Percentiles rank a stretch among this genome's conserved stretches.
Conservation (phyloP, 2,329 filamentous ascomycete species). For the Truncatella angustata region DNA sequence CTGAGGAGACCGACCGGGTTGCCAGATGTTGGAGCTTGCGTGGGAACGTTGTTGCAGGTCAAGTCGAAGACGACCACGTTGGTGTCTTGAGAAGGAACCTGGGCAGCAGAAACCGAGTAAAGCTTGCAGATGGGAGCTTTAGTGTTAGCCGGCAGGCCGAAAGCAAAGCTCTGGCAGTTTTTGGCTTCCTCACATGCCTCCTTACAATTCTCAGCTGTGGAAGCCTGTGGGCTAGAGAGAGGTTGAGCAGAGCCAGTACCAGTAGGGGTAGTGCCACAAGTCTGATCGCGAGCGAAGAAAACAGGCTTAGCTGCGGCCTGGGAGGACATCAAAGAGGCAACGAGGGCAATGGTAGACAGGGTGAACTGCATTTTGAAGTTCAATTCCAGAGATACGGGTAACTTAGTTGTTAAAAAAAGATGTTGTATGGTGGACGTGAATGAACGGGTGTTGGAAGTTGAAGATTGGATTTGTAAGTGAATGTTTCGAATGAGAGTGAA, state of each 20-base stretch:
- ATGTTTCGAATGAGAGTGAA: no score
- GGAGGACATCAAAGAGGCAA: constrained; percentile 8
- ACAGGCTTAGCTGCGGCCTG: background rate
- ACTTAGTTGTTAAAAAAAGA: no score
- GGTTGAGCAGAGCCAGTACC: background rate
- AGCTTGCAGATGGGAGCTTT: constrained; percentile 11
- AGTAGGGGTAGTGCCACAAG: constrained; percentile 5
- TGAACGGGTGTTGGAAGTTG: no score
- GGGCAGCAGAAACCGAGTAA: constrained; percentile 10
- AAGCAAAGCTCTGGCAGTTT: constrained; percentile 12
- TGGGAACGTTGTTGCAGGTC: constrained; percentile 12
- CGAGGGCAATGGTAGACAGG: constrained; percentile 8
- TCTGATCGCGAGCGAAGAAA: background rate
- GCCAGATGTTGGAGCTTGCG: constrained; percentile 6
- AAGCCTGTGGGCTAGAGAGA: background rate
- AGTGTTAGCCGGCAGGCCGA: constrained; percentile 9
- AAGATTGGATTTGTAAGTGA: no score
- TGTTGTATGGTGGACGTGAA: no score
- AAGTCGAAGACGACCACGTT: constrained; percentile 13
- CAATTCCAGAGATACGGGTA: no score
- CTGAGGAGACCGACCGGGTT: background rate
- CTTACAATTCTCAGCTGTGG: constrained; percentile 10
- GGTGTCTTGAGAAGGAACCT: constrained; percentile 12
- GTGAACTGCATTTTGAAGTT: constrained; percentile 11
- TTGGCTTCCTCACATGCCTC: constrained; percentile 1